phyloP scores from a whole-genome alignment of 257 asterid genomes.

The Voacanga thouarsii region DNA sequence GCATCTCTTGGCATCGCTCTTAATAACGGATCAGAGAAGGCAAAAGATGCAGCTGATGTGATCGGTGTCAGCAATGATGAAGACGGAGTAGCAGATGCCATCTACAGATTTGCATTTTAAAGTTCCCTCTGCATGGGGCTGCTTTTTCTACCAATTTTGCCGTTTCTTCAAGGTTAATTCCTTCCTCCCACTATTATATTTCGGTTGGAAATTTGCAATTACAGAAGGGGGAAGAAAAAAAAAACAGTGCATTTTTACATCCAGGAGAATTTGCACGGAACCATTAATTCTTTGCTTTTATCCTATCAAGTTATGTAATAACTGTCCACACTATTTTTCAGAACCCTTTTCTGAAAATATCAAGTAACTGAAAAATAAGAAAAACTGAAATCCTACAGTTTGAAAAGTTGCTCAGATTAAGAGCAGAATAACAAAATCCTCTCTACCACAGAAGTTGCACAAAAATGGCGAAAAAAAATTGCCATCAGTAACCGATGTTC shows the following conservation, averaged over 20 bases:
- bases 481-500: background rate
- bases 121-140: background rate
- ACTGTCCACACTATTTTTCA: background rate
- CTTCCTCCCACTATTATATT: background rate
- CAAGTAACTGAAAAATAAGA: background rate
- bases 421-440: background rate
- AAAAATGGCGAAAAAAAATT: too few relatives aligned
- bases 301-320: background rate
- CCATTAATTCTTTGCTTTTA: background rate
- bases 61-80: conserved; percentile 88
- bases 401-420: too few relatives aligned
- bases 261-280: background rate
- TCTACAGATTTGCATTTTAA: conserved; percentile 84
- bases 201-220: background rate
- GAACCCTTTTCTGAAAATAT: background rate
- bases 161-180: background rate
- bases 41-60: conserved; percentile 82
- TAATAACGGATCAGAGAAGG: conserved; percentile 86
- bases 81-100: conserved; percentile 97
- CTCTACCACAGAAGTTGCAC: background rate
- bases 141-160: background rate
- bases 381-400: background rate
- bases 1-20: conserved; percentile 89
- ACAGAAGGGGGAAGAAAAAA: background rate
- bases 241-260: background rate